phyloP scores from a whole-genome alignment of 2,329 filamentous ascomycete species.

The Claviceps lovelessii region DNA sequence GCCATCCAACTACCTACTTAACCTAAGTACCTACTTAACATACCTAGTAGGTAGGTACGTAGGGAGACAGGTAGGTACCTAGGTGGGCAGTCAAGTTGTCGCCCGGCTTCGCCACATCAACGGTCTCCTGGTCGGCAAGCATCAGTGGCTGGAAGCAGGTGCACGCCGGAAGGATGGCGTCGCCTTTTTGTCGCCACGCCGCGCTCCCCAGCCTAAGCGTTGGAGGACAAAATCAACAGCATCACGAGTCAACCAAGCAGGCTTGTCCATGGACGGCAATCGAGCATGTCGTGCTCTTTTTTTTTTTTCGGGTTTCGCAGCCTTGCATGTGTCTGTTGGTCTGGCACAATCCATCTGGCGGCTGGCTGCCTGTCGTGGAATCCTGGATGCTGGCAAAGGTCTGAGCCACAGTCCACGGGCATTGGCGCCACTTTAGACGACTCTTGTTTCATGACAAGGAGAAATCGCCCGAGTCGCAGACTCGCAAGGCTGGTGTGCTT shows the following conservation, averaged over 20 bases:
- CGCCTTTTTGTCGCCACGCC: neutral
- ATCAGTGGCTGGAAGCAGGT: conserved; percentile 15
- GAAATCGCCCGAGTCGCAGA: no score
- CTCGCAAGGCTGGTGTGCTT: no score
- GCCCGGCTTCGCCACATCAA: conserved; percentile 17
- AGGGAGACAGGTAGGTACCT: no score
- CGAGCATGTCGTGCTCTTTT: neutral
- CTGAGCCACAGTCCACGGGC: neutral
- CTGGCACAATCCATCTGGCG: neutral
- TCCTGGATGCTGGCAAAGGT: neutral
- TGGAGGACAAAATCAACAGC: neutral
- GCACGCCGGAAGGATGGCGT: conserved; percentile 2
- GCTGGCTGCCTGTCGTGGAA: neutral
- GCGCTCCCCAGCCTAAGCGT: neutral
- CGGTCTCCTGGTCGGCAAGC: conserved; percentile 19
- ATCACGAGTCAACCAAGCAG: no score
- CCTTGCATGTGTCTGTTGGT: neutral
- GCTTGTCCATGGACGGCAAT: neutral
- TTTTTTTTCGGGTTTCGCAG: neutral
- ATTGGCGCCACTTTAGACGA: neutral
- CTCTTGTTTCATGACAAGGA: no score
- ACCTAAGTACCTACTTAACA: neutral
- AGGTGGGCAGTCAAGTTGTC: neutral
- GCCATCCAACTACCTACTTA: neutral
- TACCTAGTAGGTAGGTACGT: no score